Conservation (phyloP, 1,284 basidiomycete genomes). For the Takashimella tepidaria region DNA sequence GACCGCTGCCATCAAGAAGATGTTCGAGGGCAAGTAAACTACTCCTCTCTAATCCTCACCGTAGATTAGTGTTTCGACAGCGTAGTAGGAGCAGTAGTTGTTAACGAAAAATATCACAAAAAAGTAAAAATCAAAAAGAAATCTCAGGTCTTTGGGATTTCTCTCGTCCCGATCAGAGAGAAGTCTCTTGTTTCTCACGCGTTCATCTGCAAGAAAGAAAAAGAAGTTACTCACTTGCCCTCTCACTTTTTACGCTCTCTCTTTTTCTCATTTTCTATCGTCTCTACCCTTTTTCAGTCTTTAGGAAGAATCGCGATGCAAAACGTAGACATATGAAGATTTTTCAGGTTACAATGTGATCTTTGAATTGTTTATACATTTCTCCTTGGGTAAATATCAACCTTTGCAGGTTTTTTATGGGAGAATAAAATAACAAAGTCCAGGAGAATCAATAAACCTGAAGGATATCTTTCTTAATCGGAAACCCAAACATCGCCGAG, state of each 20-base stretch:
- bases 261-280: neutral
- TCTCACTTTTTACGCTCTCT: too few relatives aligned
- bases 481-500: conserved; percentile 28
- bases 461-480: too few relatives aligned
- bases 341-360: too few relatives aligned
- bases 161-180: neutral
- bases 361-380: too few relatives aligned
- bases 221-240: neutral
- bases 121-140: neutral
- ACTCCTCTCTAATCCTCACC: too few relatives aligned
- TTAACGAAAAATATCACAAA: too few relatives aligned
- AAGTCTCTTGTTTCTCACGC: neutral
- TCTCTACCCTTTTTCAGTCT: neutral
- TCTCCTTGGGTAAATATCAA: too few relatives aligned
- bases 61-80: too few relatives aligned
- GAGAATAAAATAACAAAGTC: too few relatives aligned
- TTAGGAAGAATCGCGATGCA: neutral
- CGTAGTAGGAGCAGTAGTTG: too few relatives aligned
- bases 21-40: neutral
- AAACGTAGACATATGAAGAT: neutral
- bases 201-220: neutral
- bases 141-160: neutral
- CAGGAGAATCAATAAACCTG: too few relatives aligned
- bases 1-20: conserved; percentile 47
- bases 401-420: too few relatives aligned